Percentiles rank a stretch among this genome's conserved stretches.
These are phyloP conservation scores for Phytophthora capsici DNA, from an alignment of 352 stramenopile genomes.

Conservation along the genomic window DNA sequence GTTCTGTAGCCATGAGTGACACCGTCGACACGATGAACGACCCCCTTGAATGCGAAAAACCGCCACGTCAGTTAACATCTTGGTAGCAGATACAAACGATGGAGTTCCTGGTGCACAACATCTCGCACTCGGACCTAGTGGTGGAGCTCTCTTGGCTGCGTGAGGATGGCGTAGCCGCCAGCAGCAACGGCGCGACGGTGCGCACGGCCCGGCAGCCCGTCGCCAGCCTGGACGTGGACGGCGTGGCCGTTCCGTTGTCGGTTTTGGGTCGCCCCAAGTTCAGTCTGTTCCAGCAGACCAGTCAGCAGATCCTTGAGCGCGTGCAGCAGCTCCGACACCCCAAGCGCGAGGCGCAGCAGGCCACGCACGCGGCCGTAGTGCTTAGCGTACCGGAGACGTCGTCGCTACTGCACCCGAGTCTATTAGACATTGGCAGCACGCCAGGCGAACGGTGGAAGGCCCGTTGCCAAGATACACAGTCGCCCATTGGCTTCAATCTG, in stretches of 20 bases:
- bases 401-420: conserved; percentile 69
- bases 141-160: conserved; percentile 88
- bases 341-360: conserved; percentile 5
- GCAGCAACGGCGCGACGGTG: conserved; percentile 18
- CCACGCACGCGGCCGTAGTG: conserved; percentile 24
- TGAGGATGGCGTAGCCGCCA: conserved; percentile 32
- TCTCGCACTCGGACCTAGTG: conserved; percentile 96
- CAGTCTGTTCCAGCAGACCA: conserved; percentile 87
- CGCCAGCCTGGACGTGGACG: conserved; percentile 24
- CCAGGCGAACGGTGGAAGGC: conserved; percentile 57
- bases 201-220: conserved; percentile 6
- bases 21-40: conserved; percentile 9
- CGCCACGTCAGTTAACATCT: conserved; percentile 20
- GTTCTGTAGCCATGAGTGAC: conserved; percentile 16
- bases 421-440: conserved; percentile 54
- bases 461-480: conserved; percentile 66
- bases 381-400: conserved; percentile 34
- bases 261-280: conserved; percentile 88
- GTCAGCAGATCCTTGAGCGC: conserved; percentile 69
- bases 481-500: conserved; percentile 81
- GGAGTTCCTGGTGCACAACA: conserved; percentile 97
- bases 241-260: conserved; percentile 45
- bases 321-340: conserved; percentile 54
- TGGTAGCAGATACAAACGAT: conserved; percentile 46
- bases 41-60: conserved; percentile 12